Base-by-base conservation (phyloP, 1,284 basidiomycete genomes). In the Pterula multifida region DNA sequence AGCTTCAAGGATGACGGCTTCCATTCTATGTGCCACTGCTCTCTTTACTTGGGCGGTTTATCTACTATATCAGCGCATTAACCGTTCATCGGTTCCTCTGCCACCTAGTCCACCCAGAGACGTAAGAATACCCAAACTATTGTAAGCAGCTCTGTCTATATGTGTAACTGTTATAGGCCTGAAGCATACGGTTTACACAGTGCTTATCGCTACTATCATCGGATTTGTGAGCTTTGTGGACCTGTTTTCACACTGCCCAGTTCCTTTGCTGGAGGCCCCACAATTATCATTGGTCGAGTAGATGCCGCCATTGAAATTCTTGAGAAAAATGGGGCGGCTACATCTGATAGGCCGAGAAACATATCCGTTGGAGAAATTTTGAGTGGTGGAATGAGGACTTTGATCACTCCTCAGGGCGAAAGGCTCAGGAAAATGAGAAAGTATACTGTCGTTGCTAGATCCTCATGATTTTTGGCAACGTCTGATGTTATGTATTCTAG, bases 261-360 rank as follows among this genome's bases (percentile, higher is more conserved):
- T 6, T 32, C 28, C 28, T 32, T 32, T 15, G 28, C 28, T 15
- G 28, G 6, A 6, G 28, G 28, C 28, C 28, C 28, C 28, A 32
- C 28, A 15, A 24, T 44, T 17, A 24, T 44, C 39, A 17, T 44
- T 9, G 39, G 17, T 44, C 17, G 23, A 17, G n/a, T 19, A 6
- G 17, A 44, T 11, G 39, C 64, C 2, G 53, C 51, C 3, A 49
- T 52, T 1, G 61, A 64, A 3, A 63, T 69, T 13, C 63, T 68
- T 57, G 67, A 70, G 47, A 69, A 64, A 51, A 54, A 64, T 24
- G 65, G 65, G 1, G 52, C 53, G 0, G 53, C 52, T 3, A 58
- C 65, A 1, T 57, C 52, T 0, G 67, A 69, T 49, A 58, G 68
- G 17, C 68, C 68, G 2, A 50, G 26, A 1, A 53, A 49, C n/a